A percentile compares a stretch with the other conserved stretches of the same genome.
Conservation (phyloP, 2,329 filamentous ascomycete genomes). For the Fusarium sp. region DNA sequence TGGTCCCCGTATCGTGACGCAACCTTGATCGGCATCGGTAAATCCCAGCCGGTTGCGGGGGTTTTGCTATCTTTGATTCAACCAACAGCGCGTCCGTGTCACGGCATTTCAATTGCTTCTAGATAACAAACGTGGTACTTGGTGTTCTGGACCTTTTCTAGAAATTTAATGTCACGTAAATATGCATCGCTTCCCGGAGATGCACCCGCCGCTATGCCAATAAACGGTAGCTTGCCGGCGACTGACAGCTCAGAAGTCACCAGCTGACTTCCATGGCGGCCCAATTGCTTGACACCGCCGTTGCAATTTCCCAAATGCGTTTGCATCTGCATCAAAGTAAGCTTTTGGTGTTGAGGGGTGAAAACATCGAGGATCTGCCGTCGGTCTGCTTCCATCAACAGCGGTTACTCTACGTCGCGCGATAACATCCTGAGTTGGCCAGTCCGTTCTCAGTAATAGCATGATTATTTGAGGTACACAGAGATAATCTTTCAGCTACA, state of each 20-base stretch:
- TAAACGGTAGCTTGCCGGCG: not conserved
- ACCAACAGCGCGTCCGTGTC: not conserved
- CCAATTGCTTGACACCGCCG: not conserved
- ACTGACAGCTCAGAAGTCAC: not conserved
- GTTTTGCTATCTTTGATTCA: constrained; percentile 12
- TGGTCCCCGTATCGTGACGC: constrained; percentile 24
- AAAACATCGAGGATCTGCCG: not conserved
- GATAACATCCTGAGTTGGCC: not conserved
- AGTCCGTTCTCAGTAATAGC: fast-evolving
- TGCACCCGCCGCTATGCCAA: not conserved
- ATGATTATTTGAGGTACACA: fast-evolving
- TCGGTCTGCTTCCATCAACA: not conserved
- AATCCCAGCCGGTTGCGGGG: constrained; percentile 21
- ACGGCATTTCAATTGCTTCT: not conserved
- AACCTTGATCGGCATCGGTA: constrained; percentile 31
- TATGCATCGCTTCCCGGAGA: not conserved
- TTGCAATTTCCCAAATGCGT: not conserved
- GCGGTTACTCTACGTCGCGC: not conserved
- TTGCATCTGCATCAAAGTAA: fast-evolving
- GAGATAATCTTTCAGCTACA: not conserved
- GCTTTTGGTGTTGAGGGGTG: not conserved
- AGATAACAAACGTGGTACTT: not conserved
- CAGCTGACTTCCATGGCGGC: not conserved
- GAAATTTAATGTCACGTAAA: not conserved
- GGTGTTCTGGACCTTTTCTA: not conserved